Evolutionary conservation across 2,329 filamentous ascomycete genomes (phyloP), one percentile per base, ranked within the genome.

Genomic region (Volutella citrinella): DNA sequence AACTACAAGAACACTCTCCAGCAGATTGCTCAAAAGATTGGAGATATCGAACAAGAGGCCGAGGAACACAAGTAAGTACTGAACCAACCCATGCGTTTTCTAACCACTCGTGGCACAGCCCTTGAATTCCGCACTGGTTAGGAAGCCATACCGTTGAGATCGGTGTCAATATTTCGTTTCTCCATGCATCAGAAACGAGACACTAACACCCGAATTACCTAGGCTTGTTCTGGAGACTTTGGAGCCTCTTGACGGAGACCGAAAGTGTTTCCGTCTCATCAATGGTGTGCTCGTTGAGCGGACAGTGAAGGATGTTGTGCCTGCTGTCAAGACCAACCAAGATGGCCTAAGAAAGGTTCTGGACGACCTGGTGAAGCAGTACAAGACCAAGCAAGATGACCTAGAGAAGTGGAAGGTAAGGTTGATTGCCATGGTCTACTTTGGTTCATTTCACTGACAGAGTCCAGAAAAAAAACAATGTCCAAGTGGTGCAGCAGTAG

Each of bases 211-310:
- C n/a, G 15, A 14, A 34, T 28, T 14, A 6, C 15, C 49, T n/a
- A 97, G 93, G 65, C 85, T 97, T 48, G 93, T 98, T 20, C 78
- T 97, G 32, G 91, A 97, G 59, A 97, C 91, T 5, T 69, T 98
- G 45, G 77, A 84, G 40, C 90, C 90, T 27, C 76, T 97, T 16
- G 74, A 87, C 2, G 76, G 74, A 45, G 85, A 95, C 48, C 86
- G 93, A 55, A 98, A 96, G 70, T 97, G 91, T 68, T 98, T 97
- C 68, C 90, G 93, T 52, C 88, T 98, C 78, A 94, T 98, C 63
- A 97, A 98, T 63, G 93, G 93, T 27, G 90, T 97, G 16, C 70
- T 98, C 38, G 87, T 95, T 34, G 93, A 98, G 70, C 78, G 90
- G 51, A 97, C 91, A 12, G 87, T 98, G 49, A 76, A 88, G 63